These are phyloP conservation scores for Arthrobotrys sinensis DNA, from an alignment of 2,329 filamentous ascomycete genomes.

Conservation along the genomic window DNA sequence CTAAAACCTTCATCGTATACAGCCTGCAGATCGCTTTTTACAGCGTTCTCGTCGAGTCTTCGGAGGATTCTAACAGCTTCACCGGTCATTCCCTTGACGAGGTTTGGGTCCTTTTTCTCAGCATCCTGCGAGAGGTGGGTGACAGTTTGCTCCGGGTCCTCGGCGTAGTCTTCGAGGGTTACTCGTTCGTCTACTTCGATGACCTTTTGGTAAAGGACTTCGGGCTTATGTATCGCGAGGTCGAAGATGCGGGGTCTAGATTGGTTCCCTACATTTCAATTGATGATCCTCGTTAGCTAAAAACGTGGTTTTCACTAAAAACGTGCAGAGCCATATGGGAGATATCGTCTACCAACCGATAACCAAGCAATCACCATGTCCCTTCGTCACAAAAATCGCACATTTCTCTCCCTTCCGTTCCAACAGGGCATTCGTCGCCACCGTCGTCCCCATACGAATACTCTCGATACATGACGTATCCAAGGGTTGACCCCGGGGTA, in stretches of 20 bases:
- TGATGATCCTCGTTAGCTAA: constrained; percentile 16
- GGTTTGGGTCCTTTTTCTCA: constrained; percentile 69
- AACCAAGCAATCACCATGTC: constrained; percentile 87
- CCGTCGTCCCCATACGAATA: constrained; percentile 96
- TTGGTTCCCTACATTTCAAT: constrained; percentile 74
- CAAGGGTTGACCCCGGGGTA: constrained; percentile 82
- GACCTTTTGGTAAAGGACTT: constrained; percentile 86
- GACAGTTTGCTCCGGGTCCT: constrained; percentile 79
- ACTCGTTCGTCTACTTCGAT: constrained; percentile 93
- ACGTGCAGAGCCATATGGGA: neutral
- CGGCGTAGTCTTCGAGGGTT: constrained; percentile 91
- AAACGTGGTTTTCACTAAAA: neutral
- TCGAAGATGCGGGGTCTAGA: constrained; percentile 92
- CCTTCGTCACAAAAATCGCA: constrained; percentile 87
- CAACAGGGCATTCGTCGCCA: constrained; percentile 91
- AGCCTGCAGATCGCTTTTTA: constrained; percentile 75
- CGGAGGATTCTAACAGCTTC: constrained; percentile 81
- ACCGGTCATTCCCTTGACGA: constrained; percentile 81
- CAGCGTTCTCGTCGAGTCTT: constrained; percentile 73
- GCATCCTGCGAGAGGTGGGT: constrained; percentile 69
- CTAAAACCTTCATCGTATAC: constrained; percentile 80
- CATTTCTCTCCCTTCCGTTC: constrained; percentile 92
- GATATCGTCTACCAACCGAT: constrained; percentile 74
- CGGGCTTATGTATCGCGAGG: constrained; percentile 86
- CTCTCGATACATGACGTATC: constrained; percentile 87